Evolutionary conservation across 1,284 basidiomycete species (phyloP).

Genomic region (Termitomyces sp.): DNA sequence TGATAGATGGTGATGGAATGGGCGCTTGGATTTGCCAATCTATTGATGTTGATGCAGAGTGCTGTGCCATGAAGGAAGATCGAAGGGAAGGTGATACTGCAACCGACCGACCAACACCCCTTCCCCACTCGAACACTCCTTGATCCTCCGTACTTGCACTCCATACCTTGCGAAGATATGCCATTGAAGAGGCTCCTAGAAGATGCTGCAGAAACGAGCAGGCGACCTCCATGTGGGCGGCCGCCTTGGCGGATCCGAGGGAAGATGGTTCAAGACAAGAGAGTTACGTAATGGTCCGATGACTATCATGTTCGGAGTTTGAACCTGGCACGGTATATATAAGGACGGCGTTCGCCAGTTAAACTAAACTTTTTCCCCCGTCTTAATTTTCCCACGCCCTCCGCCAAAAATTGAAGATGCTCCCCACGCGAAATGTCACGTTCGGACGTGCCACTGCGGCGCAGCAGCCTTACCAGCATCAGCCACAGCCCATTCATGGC

Average conservation of each 20-base stretch:
- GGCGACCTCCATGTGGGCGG: background rate
- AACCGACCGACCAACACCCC: background rate
- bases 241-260: constrained; percentile 9
- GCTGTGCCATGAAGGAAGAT: background rate
- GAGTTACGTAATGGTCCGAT: constrained; percentile 33
- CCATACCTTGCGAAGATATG: background rate
- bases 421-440: constrained; percentile 72
- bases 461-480: constrained; percentile 33
- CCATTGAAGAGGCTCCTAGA: background rate
- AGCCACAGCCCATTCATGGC: constrained; percentile 34
- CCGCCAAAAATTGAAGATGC: constrained; percentile 38
- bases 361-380: constrained; percentile 26
- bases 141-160: background rate
- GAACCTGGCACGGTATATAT: constrained; percentile 37
- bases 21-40: background rate
- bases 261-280: constrained; percentile 25
- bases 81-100: background rate
- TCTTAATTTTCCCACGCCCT: constrained; percentile 34
- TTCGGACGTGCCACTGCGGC: constrained; percentile 59
- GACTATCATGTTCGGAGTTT: constrained; percentile 37
- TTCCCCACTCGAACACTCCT: background rate
- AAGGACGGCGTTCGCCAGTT: constrained; percentile 27
- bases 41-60: background rate
- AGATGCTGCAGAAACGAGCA: background rate
- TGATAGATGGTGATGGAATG: constrained; percentile 9